A percentile compares a stretch with the other conserved stretches of the same genome.
Conservation (phyloP, 495 filamentous ascomycete species). For the Aspergillus saccharolyticus region DNA sequence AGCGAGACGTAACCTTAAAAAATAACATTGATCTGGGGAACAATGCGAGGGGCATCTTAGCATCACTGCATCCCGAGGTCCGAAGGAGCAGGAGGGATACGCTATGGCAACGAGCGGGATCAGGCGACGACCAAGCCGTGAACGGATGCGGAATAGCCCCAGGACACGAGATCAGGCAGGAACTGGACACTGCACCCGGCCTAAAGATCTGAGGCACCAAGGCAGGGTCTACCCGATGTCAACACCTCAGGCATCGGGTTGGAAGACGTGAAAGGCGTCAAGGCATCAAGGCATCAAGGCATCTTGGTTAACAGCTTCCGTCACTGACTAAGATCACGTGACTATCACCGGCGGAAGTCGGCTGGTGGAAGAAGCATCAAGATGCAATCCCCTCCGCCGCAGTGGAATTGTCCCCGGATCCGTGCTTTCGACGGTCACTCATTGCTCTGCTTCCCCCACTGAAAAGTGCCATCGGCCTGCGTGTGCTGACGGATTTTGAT, state of each 20-base stretch:
- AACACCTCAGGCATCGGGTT: not conserved
- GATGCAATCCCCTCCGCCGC: conserved; percentile 16
- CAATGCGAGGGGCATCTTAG: not conserved
- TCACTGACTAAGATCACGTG: conserved; percentile 18
- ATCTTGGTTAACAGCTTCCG: not conserved
- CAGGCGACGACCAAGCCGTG: not conserved
- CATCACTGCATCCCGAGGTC: not conserved
- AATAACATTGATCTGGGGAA: not conserved
- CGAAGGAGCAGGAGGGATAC: not conserved
- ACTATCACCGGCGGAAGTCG: conserved; percentile 24
- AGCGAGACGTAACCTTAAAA: not conserved
- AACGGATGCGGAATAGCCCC: not conserved
- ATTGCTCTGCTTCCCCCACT: not conserved
- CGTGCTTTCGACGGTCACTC: conserved; percentile 5
- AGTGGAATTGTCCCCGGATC: conserved; percentile 14
- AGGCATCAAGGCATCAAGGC: not conserved
- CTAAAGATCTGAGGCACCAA: not conserved
- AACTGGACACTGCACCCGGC: not conserved
- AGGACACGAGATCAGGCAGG: not conserved
- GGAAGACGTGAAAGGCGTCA: not conserved
- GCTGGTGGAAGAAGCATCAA: conserved; percentile 12
- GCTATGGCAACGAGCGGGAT: too few species aligned
- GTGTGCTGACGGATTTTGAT: not conserved
- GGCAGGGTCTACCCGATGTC: not conserved
- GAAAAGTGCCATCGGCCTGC: not conserved